Evolutionary conservation across 1,139 yeast species (phyloP).

Genomic region (Kodamaea sp.): DNA sequence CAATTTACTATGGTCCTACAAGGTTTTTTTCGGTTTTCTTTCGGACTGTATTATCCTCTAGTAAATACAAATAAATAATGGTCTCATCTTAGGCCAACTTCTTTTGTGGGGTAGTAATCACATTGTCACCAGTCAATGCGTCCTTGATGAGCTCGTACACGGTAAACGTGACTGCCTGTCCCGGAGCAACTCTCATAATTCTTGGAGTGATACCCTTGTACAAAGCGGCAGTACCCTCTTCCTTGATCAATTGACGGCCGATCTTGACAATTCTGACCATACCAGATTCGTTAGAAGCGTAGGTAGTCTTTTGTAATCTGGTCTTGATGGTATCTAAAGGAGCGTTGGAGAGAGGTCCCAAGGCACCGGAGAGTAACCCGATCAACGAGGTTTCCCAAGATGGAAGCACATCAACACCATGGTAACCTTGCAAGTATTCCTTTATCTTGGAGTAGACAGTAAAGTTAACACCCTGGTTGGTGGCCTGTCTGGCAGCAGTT

Average conservation of each 20-base stretch:
- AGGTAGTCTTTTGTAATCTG: slow-evolving; percentile 89
- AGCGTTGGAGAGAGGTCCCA: slow-evolving; percentile 97
- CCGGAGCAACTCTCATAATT: slow-evolving; percentile 99
- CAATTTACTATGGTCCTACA: neutral
- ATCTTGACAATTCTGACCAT: slow-evolving; percentile 77
- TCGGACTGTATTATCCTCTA: neutral
- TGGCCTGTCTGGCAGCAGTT: slow-evolving; percentile 97
- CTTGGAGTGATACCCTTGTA: slow-evolving; percentile 98
- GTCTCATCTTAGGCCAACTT: slow-evolving; percentile 21
- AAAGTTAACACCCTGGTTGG: slow-evolving; percentile 98
- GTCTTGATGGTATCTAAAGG: slow-evolving; percentile 98
- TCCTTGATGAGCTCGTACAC: slow-evolving; percentile 89
- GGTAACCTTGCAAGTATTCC: slow-evolving; percentile 67
- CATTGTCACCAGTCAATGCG: slow-evolving; percentile 50
- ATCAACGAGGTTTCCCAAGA: slow-evolving; percentile 92
- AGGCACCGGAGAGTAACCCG: slow-evolving; percentile 92
- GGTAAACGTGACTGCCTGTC: slow-evolving; percentile 97
- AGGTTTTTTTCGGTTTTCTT: neutral
- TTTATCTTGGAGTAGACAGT: slow-evolving; percentile 90
- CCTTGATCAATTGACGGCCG: slow-evolving; percentile 77
- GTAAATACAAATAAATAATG: slow-evolving; percentile 1
- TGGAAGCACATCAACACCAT: slow-evolving; percentile 68
- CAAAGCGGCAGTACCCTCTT: slow-evolving; percentile 85
- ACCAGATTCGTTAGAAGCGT: slow-evolving; percentile 69
- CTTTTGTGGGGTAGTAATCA: slow-evolving; percentile 17